phyloP scores from a whole-genome alignment of 192 early-diverging fungal species.

The Coemansia sp. region DNA sequence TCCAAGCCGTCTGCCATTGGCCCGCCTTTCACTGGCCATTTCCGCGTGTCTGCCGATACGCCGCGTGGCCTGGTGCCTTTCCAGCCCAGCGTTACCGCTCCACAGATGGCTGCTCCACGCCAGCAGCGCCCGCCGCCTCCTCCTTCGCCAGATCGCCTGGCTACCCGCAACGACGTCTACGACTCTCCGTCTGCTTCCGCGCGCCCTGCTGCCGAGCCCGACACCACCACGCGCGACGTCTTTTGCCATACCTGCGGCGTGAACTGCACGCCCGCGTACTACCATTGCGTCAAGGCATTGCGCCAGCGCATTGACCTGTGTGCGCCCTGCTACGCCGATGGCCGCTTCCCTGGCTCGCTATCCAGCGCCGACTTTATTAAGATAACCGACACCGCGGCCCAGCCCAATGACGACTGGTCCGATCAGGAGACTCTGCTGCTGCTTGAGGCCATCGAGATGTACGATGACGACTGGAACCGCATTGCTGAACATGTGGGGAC shows the following conservation, averaged over 20 bases:
- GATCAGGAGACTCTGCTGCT: slow-evolving; percentile 83
- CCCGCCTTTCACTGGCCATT: slow-evolving; percentile 97
- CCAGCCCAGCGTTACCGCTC: slow-evolving; percentile 55
- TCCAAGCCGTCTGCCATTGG: slow-evolving; percentile 86
- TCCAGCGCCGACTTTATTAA: slow-evolving; percentile 88
- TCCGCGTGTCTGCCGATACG: slow-evolving; percentile 93
- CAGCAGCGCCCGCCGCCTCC: slow-evolving; percentile 18
- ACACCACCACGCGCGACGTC: slow-evolving; percentile 42
- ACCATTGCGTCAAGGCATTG: slow-evolving; percentile 74
- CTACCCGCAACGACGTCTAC: slow-evolving; percentile 62
- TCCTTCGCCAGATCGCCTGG: slow-evolving; percentile 30
- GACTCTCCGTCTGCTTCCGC: slow-evolving; percentile 44
- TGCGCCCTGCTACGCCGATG: slow-evolving; percentile 84
- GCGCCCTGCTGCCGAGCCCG: slow-evolving; percentile 26
- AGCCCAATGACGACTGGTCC: slow-evolving; percentile 70
- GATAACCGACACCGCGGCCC: slow-evolving; percentile 42
- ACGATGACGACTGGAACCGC: slow-evolving; percentile 90
- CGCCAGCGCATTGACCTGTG: slow-evolving; percentile 73
- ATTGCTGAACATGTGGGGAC: slow-evolving; percentile 93
- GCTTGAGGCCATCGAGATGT: slow-evolving; percentile 91
- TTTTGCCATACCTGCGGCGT: slow-evolving; percentile 82
- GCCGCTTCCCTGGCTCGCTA: slow-evolving; percentile 82
- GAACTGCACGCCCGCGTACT: slow-evolving; percentile 75
- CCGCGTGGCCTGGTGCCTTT: slow-evolving; percentile 90
- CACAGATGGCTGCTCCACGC: slow-evolving; percentile 19